Base-by-base conservation (phyloP, 2,329 filamentous ascomycete species). In the Aspergillus novofumigatus region DNA sequence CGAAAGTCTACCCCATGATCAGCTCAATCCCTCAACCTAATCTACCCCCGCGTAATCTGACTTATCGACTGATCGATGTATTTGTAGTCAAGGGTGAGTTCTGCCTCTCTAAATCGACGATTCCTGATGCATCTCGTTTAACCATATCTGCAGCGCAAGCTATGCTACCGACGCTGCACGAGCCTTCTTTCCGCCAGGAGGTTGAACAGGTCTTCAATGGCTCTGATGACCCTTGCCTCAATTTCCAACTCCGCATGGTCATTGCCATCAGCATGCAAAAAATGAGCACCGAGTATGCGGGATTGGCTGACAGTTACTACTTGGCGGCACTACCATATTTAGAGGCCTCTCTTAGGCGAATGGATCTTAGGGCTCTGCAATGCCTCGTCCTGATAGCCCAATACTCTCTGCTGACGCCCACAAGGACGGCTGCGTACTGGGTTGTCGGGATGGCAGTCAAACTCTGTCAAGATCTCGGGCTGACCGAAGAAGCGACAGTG, bases 241-340 rank as follows among this genome's bases (percentile, higher is more conserved):
- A 94, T 67, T 97, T 97, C 67, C 84, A 93, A 48, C 78, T 95
- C 52, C 87, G 91, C 57, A 92, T 97, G 85, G 91, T 97, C 53
- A 86, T 97, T 68, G 93, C 94, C 29, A 96, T 97, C 68, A 93
- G 91, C 71, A 84, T 97, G 74, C 93, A 97, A 74, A 96, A 95
- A 73, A 82, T 97, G 67, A 91, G 92, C 69, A 85, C 88, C 0
- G 87, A 90, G 62, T 97, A 94, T 72, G 92, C 92, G n/a, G 92
- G 92, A 25, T 79, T 97, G 28, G 93, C 94, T 29, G 93, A 97
- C 74, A 92, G 91, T 70, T 97, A 96, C 76, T 97, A 97, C 69
- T 82, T 97, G 23, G 90, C 92, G 25, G 93, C 93, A 4, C 86
- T 97, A 77, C 86, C 88, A 60, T 87, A 87, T 66, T 86, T 97